Conservation (phyloP, 2,329 filamentous ascomycete species). For the Venturia carpophila region DNA sequence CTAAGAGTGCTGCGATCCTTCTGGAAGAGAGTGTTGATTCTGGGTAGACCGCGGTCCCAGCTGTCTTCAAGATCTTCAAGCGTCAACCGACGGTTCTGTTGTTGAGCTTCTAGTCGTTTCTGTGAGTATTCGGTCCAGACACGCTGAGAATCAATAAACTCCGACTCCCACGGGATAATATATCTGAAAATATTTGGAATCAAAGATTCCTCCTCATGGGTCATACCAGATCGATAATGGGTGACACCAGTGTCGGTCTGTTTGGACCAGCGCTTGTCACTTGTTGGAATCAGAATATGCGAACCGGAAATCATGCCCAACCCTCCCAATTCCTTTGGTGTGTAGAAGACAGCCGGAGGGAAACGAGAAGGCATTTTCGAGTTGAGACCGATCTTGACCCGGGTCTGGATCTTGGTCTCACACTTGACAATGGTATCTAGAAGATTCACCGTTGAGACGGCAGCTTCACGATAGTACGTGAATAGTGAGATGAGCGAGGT, state of each 20-base stretch:
- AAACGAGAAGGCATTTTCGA: conserved; percentile 99
- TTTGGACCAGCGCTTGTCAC: conserved; percentile 96
- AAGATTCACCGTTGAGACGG: conserved; percentile 87
- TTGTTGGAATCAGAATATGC: conserved; percentile 93
- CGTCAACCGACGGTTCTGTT: conserved; percentile 90
- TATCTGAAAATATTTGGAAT: conserved; percentile 99
- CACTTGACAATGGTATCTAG: conserved; percentile 98
- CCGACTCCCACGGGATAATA: conserved; percentile 97
- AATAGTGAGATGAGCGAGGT: conserved; percentile 94
- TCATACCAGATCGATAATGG: conserved; percentile 96
- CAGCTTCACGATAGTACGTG: conserved; percentile 96
- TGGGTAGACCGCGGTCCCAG: conserved; percentile 93
- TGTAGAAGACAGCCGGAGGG: conserved; percentile 97
- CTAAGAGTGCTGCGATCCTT: conserved; percentile 95
- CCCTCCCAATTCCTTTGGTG: conserved; percentile 93
- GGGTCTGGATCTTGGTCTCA: conserved; percentile 97
- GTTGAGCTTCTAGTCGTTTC: conserved; percentile 92
- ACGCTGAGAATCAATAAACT: conserved; percentile 97
- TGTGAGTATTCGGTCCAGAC: conserved; percentile 99
- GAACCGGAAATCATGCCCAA: conserved; percentile 98
- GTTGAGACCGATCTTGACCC: conserved; percentile 97
- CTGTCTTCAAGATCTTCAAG: conserved; percentile 95
- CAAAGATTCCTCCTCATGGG: conserved; percentile 91
- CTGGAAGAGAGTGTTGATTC: conserved; percentile 98
- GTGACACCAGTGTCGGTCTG: conserved; percentile 96